These are phyloP conservation scores for Triticum monococcum DNA, from an alignment of 176 grass and related monocot genomes.

Conservation along the genomic window DNA sequence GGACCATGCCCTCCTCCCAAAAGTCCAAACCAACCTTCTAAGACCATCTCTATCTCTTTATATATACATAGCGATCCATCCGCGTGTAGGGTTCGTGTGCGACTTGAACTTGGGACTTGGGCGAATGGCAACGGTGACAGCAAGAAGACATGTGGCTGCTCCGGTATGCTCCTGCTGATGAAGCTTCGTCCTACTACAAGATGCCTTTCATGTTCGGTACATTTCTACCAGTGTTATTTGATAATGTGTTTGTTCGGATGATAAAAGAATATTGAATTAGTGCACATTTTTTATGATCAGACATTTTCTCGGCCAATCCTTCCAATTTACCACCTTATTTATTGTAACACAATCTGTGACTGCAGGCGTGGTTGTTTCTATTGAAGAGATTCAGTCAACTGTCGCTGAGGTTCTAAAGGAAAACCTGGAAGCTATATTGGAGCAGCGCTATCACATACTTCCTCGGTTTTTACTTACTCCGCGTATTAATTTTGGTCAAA, in stretches of 20 bases:
- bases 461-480: too few species aligned
- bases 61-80: too few species aligned
- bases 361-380: constrained; percentile 82
- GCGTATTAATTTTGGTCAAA: too few species aligned
- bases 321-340: background rate
- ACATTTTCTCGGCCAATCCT: constrained; percentile 1
- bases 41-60: too few species aligned
- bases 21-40: too few species aligned
- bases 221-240: too few species aligned
- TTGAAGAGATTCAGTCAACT: constrained; percentile 83
- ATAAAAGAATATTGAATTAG: background rate
- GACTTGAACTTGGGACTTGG: too few species aligned
- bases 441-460: constrained; percentile 77
- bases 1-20: too few species aligned
- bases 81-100: too few species aligned
- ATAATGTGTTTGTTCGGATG: background rate
- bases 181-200: constrained; percentile 83
- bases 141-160: too few species aligned
- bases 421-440: constrained; percentile 86
- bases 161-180: constrained; percentile 60
- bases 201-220: constrained; percentile 26
- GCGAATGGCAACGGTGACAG: too few species aligned
- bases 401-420: constrained; percentile 58
- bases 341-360: constrained; percentile 17
- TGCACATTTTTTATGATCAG: background rate